These are phyloP conservation scores for Candida sp. DNA, from an alignment of 1,139 yeast genomes.

Conservation along the genomic window DNA sequence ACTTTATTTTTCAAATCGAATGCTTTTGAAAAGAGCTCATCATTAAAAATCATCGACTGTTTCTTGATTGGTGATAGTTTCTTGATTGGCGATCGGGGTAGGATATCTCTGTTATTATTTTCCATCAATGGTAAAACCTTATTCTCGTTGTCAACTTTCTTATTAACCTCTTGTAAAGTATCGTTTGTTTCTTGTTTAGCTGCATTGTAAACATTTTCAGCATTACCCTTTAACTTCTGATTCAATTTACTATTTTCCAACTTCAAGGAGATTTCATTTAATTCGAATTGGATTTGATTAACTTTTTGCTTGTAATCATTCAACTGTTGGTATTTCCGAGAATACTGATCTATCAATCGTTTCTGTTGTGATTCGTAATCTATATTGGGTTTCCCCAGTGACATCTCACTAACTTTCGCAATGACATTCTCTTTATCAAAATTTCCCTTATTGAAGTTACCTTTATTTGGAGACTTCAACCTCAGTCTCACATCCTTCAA, in stretches of 20 bases:
- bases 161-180: constrained; percentile 7
- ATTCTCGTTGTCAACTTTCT: background rate
- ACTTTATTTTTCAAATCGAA: constrained; percentile 14
- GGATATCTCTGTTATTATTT: background rate
- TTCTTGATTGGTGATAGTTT: background rate
- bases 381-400: background rate
- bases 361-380: constrained; percentile 8
- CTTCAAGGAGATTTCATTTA: constrained; percentile 23
- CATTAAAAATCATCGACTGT: background rate
- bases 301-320: constrained; percentile 20
- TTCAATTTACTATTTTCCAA: constrained; percentile 11
- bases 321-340: constrained; percentile 21
- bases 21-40: background rate
- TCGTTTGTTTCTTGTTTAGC: constrained; percentile 8
- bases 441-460: background rate
- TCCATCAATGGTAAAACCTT: background rate
- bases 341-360: constrained; percentile 11
- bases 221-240: constrained; percentile 6
- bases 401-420: background rate
- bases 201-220: constrained; percentile 8
- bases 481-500: background rate
- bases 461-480: background rate
- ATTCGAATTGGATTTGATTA: constrained; percentile 21
- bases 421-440: background rate
- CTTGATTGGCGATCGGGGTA: background rate